These are phyloP conservation scores for Lobulomyces angularis DNA, from an alignment of 192 early-diverging fungal species.

Conservation along the genomic window DNA sequence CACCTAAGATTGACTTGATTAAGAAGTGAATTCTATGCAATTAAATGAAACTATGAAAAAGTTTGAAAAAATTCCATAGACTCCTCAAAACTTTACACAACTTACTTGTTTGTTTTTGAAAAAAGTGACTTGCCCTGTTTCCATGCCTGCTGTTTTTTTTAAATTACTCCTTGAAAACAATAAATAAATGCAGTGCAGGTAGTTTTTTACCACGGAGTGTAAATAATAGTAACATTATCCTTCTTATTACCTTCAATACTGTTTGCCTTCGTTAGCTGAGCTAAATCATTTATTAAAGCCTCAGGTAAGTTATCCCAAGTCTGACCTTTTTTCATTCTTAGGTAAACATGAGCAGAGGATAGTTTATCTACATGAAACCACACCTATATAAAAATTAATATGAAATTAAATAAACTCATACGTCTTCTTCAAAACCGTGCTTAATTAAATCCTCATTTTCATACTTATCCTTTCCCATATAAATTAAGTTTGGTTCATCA, in stretches of 20 bases:
- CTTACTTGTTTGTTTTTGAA: slow-evolving; percentile 50
- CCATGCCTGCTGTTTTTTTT: slow-evolving; percentile 87
- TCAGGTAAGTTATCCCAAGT: slow-evolving; percentile 74
- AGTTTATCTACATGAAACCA: slow-evolving; percentile 97
- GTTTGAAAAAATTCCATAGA: slow-evolving; percentile 1
- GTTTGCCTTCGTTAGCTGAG: slow-evolving; percentile 94
- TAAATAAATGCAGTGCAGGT: too few relatives aligned
- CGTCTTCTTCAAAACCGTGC: slow-evolving; percentile 87
- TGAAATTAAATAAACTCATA: slow-evolving; percentile 34
- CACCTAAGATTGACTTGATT: slow-evolving; percentile 29
- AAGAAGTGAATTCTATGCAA: neutral
- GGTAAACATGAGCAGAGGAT: slow-evolving; percentile 92
- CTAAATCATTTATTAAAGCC: slow-evolving; percentile 65
- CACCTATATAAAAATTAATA: slow-evolving; percentile 2
- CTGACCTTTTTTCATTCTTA: slow-evolving; percentile 50
- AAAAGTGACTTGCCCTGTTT: slow-evolving; percentile 90
- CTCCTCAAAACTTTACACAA: neutral
- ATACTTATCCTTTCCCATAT: slow-evolving; percentile 98
- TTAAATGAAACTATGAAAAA: too few relatives aligned
- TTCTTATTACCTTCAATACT: slow-evolving; percentile 95
- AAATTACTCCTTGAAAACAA: slow-evolving; percentile 82
- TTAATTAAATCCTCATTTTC: slow-evolving; percentile 91
- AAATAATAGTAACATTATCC: slow-evolving; percentile 79
- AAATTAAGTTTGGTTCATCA: slow-evolving; percentile 64
- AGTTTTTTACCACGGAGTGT: slow-evolving; percentile 51